A percentile compares a stretch with the other conserved stretches of the same genome.
These are phyloP conservation scores for Coemansia sp. DNA, from an alignment of 192 early-diverging fungal genomes.

Conservation along the genomic window DNA sequence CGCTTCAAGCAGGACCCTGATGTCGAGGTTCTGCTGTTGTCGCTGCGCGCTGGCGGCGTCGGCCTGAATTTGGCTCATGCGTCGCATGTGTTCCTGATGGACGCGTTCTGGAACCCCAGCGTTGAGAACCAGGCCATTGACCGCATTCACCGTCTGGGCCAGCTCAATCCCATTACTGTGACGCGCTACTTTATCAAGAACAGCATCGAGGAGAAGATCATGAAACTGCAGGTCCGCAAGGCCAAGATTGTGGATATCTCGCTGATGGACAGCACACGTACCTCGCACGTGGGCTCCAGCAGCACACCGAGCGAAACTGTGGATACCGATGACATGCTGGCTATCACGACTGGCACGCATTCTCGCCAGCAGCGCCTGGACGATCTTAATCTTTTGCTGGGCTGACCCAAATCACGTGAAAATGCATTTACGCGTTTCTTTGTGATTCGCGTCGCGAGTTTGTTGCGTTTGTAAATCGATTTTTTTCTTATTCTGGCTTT, in stretches of 20 bases:
- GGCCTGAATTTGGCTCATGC: constrained; percentile 79
- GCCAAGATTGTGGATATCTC: constrained; percentile 56
- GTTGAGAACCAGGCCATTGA: constrained; percentile 81
- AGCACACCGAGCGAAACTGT: constrained; percentile 7
- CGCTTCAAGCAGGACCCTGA: constrained; percentile 64
- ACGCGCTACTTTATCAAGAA: constrained; percentile 66
- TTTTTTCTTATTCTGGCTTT: not conserved
- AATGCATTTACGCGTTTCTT: constrained; percentile 4
- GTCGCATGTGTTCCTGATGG: constrained; percentile 68
- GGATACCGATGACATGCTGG: constrained; percentile 17
- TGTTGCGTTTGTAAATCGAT: not conserved
- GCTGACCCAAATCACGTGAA: constrained; percentile 9
- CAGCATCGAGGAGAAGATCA: constrained; percentile 86
- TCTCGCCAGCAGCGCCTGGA: constrained; percentile 53
- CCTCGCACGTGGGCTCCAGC: constrained; percentile 1
- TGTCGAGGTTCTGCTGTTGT: constrained; percentile 64
- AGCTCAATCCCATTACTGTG: constrained; percentile 63
- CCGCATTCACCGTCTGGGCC: constrained; percentile 79
- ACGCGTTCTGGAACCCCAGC: constrained; percentile 79
- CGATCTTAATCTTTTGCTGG: constrained; percentile 45
- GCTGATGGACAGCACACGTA: constrained; percentile 51
- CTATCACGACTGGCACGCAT: constrained; percentile 35
- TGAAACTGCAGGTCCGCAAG: constrained; percentile 79
- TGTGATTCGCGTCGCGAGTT: not conserved
- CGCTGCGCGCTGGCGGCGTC: constrained; percentile 67